A percentile compares a stretch with the other conserved stretches of the same genome.
Conservation (phyloP, 2,329 filamentous ascomycete genomes). For the Hirsutella minnesotensis region DNA sequence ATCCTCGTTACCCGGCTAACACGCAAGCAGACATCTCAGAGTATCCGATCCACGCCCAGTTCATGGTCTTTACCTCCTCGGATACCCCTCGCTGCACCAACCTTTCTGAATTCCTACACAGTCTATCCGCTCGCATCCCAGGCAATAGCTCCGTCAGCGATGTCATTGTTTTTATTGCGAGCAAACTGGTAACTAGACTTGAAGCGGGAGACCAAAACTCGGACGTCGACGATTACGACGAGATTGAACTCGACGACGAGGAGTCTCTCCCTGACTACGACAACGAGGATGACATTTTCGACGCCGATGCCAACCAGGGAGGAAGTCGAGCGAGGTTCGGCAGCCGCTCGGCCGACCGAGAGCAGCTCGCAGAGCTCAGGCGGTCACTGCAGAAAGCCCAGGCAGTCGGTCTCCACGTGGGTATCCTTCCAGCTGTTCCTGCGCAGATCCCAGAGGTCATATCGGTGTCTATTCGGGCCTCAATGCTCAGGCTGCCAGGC, state of each 20-base stretch:
- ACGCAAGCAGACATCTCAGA: slow-evolving; percentile 16
- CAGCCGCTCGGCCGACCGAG: not conserved
- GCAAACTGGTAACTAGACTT: slow-evolving; percentile 2
- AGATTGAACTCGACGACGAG: not conserved
- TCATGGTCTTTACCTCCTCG: slow-evolving; percentile 30
- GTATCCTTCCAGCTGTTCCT: slow-evolving; percentile 40
- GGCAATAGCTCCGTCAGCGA: slow-evolving; percentile 17
- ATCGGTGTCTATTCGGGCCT: slow-evolving; percentile 56
- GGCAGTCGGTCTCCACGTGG: slow-evolving; percentile 58
- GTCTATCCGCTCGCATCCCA: slow-evolving; percentile 17
- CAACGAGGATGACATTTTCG: not conserved
- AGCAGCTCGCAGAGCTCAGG: not conserved
- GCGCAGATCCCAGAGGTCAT: slow-evolving; percentile 33
- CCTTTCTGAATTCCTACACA: slow-evolving; percentile 33
- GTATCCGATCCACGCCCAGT: slow-evolving; percentile 26
- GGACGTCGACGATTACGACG: not conserved
- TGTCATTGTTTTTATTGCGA: slow-evolving; percentile 8
- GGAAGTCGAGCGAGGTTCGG: not conserved
- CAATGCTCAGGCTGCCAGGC: slow-evolving; percentile 59
- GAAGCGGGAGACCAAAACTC: not conserved
- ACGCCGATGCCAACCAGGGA: not conserved
- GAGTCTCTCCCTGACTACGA: not conserved
- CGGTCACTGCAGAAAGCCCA: slow-evolving; percentile 40
- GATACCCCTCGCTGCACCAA: slow-evolving; percentile 18
- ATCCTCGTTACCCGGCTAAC: not conserved